phyloP scores from a whole-genome alignment of 306 rosid genomes.

The Boehmeria nivea region DNA sequence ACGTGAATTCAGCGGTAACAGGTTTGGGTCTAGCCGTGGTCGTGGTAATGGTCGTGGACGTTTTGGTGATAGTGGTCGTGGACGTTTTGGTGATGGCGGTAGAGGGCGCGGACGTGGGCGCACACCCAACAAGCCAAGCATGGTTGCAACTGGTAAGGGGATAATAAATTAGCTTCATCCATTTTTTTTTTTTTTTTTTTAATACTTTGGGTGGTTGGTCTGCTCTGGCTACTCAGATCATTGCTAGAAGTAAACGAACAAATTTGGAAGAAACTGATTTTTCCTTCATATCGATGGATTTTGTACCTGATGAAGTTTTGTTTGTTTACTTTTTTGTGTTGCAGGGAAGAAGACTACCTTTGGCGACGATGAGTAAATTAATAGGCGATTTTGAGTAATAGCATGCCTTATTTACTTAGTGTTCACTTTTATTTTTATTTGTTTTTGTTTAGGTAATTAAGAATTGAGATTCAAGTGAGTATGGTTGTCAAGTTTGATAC shows the following conservation, averaged over 20 bases:
- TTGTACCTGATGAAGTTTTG: background rate
- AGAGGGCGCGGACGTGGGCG: conserved; percentile 41
- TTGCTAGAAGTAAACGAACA: no score
- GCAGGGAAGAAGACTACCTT: conserved; percentile 51
- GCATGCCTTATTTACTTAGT: no score
- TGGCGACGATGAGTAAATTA: conserved; percentile 15
- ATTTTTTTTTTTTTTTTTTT: background rate
- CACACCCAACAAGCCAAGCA: conserved; percentile 22
- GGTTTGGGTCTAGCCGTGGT: conserved; percentile 15
- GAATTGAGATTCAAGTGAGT: no score
- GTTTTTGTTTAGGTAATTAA: background rate
- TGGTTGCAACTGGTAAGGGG: conserved; percentile 43
- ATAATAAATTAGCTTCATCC: no score
- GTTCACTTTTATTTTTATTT: no score
- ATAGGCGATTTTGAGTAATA: background rate
- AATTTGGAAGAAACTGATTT: no score
- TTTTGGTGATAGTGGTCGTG: conserved; percentile 19
- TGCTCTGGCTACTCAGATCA: no score
- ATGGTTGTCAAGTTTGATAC: background rate
- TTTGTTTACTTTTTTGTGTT: background rate
- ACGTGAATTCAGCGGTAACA: conserved; percentile 6
- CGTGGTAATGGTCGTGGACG: conserved; percentile 23
- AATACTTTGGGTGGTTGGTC: no score
- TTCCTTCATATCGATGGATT: background rate
- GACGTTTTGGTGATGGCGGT: conserved; percentile 10